Base-by-base conservation (phyloP, 2,329 filamentous ascomycete species). In the Hypomyces rosellus region DNA sequence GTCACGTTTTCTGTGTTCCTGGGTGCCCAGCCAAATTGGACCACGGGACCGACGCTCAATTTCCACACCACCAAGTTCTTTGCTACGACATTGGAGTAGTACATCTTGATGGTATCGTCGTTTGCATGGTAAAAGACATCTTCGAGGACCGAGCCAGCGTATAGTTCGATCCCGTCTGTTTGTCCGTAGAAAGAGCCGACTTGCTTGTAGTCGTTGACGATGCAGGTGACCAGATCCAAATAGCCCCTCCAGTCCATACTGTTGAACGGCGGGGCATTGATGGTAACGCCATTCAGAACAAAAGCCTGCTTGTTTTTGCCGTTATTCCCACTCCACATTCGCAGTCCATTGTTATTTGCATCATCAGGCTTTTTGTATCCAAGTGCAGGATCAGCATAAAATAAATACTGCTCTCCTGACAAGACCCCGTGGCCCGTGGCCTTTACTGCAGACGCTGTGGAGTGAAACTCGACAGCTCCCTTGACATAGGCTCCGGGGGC, bases 381-480 rank as follows among this genome's bases (percentile, higher is more conserved):
- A 6, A 59, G 34, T 5, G 57, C 57, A 1, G 60, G 58, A 51
- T 69, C 68, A 20, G 67, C 67, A 48, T 68, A 63, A 52, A 67
- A 69, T 5, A 67, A 64, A 47, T 69, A 69, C 41, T 68, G 59
- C 50, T 69, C 67, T 12, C 67, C 67, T 0, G 65, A 69, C 2
- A 69, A 57, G 8, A 69, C 64, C 11, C 66, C 67, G 51, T 60
- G 58, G 1, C 67, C 67, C 4, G 64, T 65, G 13, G 67, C 64
- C 9, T 61, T 55, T 39, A 69, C 54, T 40, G 60, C 51, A 3
- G 55, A 36, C 2, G 34, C 34, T 13, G 53, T 58, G 34, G 38
- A 54, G 7, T 56, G 61, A 54, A 62, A 70, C 52, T 69, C 48
- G 25, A 70, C 55, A 1, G 67, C 67, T 1, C 65, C 67, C 52